These are phyloP conservation scores for Neckera pumila DNA, from an alignment of 225 moss, liverwort and hornwort species.

Conservation along the genomic window DNA sequence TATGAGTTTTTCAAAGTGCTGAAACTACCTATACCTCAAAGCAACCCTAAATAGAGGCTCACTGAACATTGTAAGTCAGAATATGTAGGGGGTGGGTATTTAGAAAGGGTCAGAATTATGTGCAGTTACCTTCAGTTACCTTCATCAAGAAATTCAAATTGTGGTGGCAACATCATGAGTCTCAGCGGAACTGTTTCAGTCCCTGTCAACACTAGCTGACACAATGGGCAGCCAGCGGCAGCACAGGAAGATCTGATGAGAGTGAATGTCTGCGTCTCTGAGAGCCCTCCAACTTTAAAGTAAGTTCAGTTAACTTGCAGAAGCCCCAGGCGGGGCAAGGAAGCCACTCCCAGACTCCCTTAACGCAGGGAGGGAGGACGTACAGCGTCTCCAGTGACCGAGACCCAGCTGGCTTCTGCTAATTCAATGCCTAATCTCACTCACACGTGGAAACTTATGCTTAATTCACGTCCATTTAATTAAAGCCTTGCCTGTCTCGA, in stretches of 20 bases:
- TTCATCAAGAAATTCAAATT: not conserved
- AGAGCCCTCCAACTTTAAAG: not conserved
- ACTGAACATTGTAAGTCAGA: no score
- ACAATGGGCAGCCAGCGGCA: not conserved
- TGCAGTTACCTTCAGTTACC: not conserved
- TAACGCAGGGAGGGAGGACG: not conserved
- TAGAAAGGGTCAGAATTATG: not conserved
- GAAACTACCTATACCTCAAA: not conserved
- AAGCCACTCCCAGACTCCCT: not conserved
- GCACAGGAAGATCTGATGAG: not conserved
- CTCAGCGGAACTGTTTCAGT: not conserved
- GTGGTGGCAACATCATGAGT: not conserved
- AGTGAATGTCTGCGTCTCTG: not conserved
- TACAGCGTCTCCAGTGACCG: not conserved
- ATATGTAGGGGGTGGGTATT: not conserved
- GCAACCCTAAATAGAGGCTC: not conserved
- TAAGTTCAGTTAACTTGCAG: not conserved
- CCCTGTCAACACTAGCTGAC: not conserved
- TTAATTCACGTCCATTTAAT: not conserved
- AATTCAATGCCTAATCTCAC: not conserved
- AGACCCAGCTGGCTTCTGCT: conserved; percentile 21
- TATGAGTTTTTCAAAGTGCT: not conserved
- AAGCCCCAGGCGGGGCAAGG: no score
- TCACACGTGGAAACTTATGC: conserved; percentile 1
- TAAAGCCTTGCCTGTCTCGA: not conserved